phyloP scores from a whole-genome alignment of 768 basidiomycete genomes.

The Lactifluus rugatus region DNA sequence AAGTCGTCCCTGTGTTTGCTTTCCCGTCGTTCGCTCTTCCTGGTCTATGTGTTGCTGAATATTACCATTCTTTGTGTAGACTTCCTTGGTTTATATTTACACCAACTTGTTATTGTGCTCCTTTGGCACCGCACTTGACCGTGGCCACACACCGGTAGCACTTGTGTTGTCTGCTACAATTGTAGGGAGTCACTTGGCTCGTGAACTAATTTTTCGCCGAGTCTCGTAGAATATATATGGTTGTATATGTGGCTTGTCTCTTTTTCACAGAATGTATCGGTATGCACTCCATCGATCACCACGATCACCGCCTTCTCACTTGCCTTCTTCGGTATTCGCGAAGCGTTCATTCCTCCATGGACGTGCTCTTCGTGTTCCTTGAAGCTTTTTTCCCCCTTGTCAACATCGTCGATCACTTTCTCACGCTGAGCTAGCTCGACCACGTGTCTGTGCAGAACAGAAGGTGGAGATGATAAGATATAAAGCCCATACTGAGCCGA shows the following conservation, averaged over 20 bases:
- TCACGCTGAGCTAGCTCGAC: constrained; percentile 60
- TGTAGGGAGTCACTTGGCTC: background rate
- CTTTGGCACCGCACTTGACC: background rate
- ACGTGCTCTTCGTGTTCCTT: background rate
- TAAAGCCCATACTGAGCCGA: too few relatives aligned
- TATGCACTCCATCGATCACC: constrained; percentile 74
- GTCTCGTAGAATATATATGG: constrained; percentile 12
- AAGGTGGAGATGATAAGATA: background rate
- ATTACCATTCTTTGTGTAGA: constrained; percentile 14
- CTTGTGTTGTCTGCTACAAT: background rate
- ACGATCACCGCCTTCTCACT: constrained; percentile 38
- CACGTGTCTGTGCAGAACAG: constrained; percentile 29
- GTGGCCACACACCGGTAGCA: background rate
- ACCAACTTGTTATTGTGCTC: background rate
- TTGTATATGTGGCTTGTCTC: constrained; percentile 8
- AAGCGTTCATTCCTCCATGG: constrained; percentile 44
- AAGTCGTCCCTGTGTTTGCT: background rate
- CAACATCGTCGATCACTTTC: constrained; percentile 50
- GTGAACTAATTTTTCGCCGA: constrained; percentile 2
- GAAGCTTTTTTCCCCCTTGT: constrained; percentile 25
- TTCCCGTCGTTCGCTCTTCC: constrained; percentile 3
- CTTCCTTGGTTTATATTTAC: constrained; percentile 9
- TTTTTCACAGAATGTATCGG: constrained; percentile 46
- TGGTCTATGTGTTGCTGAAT: constrained; percentile 7
- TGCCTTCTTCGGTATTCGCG: constrained; percentile 52